Conservation (phyloP, 2,329 filamentous ascomycete species). For the Penicillium decumbens region DNA sequence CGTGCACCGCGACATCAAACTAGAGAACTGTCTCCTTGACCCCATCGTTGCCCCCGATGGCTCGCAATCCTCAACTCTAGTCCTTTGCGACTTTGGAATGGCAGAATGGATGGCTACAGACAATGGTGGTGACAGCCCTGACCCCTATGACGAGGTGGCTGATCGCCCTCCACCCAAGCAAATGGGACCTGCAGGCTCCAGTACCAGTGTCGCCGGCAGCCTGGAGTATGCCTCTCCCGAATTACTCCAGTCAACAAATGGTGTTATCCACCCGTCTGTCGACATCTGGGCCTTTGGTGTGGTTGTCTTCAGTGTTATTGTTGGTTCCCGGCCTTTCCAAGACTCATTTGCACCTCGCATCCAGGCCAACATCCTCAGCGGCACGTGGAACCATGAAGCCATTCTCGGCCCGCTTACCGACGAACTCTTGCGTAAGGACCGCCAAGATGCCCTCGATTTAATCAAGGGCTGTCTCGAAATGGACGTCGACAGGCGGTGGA, state of each 20-base stretch:
- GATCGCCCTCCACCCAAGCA: slow-evolving; percentile 48
- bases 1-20: slow-evolving; percentile 64
- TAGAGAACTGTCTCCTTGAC: slow-evolving; percentile 64
- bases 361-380: slow-evolving; percentile 55
- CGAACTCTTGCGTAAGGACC: slow-evolving; percentile 38
- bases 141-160: slow-evolving; percentile 45
- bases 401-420: slow-evolving; percentile 44
- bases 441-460: slow-evolving; percentile 52
- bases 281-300: slow-evolving; percentile 67
- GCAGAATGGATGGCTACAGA: slow-evolving; percentile 61
- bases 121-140: slow-evolving; percentile 48
- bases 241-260: slow-evolving; percentile 38
- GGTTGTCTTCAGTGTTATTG: slow-evolving; percentile 57
- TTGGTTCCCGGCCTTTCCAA: slow-evolving; percentile 59
- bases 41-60: slow-evolving; percentile 47
- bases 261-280: slow-evolving; percentile 49
- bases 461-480: slow-evolving; percentile 57
- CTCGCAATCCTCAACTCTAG: slow-evolving; percentile 51
- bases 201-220: slow-evolving; percentile 57
- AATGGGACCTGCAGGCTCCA: slow-evolving; percentile 54
- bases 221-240: slow-evolving; percentile 53
- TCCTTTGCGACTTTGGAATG: slow-evolving; percentile 66
- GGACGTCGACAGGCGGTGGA: slow-evolving; percentile 54
- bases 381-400: slow-evolving; percentile 54
- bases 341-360: slow-evolving; percentile 57